These are phyloP conservation scores for Rubroboletus satanas DNA, from an alignment of 768 basidiomycete genomes.

Conservation along the genomic window DNA sequence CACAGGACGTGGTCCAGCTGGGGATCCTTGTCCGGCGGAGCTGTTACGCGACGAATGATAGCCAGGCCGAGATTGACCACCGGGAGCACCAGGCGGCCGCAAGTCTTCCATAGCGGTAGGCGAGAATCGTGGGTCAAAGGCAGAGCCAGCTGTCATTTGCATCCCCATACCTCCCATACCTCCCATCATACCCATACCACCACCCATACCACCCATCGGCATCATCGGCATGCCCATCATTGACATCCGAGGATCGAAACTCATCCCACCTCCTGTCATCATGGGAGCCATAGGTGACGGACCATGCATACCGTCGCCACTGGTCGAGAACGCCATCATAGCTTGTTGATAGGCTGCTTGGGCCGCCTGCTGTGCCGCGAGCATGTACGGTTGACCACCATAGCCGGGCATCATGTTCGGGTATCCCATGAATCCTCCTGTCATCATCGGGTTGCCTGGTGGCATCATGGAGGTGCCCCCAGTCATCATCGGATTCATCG, in stretches of 20 bases:
- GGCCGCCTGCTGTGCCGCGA: conserved; percentile 78
- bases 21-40: conserved; percentile 55
- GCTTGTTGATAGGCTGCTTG: conserved; percentile 86
- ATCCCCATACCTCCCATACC: conserved; percentile 41
- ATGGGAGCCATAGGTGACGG: conserved; percentile 45
- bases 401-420: conserved; percentile 39
- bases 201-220: conserved; percentile 43
- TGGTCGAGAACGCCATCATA: conserved; percentile 80
- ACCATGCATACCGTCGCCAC: conserved; percentile 49
- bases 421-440: conserved; percentile 46
- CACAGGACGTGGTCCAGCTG: conserved; percentile 35
- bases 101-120: conserved; percentile 32
- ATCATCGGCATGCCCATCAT: conserved; percentile 77
- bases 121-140: conserved; percentile 57
- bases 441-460: conserved; percentile 47
- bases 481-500: conserved; percentile 56
- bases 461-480: conserved; percentile 50
- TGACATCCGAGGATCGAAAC: conserved; percentile 74
- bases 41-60: conserved; percentile 44
- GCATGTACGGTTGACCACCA: conserved; percentile 73
- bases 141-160: conserved; percentile 63
- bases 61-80: conserved; percentile 27
- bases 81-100: conserved; percentile 27
- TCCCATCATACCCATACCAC: conserved; percentile 38
- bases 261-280: conserved; percentile 55